phyloP scores from a whole-genome alignment of 768 basidiomycete species.

The Dentipellis fragilis region DNA sequence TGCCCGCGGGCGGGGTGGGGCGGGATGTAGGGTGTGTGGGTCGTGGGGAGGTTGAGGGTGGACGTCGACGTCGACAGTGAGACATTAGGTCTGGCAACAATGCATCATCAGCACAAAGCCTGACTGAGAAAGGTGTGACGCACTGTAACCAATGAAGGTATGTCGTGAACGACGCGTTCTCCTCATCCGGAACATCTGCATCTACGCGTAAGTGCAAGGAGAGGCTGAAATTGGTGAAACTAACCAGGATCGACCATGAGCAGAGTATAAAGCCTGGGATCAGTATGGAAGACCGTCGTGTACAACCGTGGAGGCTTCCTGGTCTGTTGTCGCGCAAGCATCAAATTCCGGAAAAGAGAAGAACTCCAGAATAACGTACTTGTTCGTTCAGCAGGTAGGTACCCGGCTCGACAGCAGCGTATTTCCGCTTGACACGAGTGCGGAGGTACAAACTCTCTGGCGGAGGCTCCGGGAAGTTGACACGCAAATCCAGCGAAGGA shows the following conservation, averaged over 20 bases:
- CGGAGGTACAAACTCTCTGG: conserved; percentile 19
- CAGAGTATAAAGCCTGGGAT: conserved; percentile 76
- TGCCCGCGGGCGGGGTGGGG: conserved; percentile 85
- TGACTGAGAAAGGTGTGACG: conserved; percentile 4
- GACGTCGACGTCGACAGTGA: conserved; percentile 48
- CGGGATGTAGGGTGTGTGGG: conserved; percentile 72
- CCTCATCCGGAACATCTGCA: conserved; percentile 75
- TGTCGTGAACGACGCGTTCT: conserved; percentile 50
- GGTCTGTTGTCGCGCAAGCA: conserved; percentile 35
- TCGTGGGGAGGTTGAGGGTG: conserved; percentile 29
- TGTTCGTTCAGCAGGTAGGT: conserved; percentile 56
- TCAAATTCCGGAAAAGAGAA: not conserved
- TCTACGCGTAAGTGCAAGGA: not conserved
- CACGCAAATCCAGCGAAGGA: conserved; percentile 65
- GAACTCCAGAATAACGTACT: conserved; percentile 27
- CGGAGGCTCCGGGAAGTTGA: conserved; percentile 39
- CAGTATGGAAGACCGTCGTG: conserved; percentile 73
- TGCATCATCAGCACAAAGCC: conserved; percentile 7
- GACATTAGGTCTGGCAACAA: conserved; percentile 60
- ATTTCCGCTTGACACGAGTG: conserved; percentile 17
- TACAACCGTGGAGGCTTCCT: conserved; percentile 51
- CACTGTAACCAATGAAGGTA: conserved; percentile 86
- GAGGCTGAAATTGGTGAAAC: conserved; percentile 9
- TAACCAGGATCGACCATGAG: conserved; percentile 81
- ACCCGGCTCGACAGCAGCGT: conserved; percentile 58